phyloP scores from a whole-genome alignment of 169 alveolate species.

The Eimeria acervulina region DNA sequence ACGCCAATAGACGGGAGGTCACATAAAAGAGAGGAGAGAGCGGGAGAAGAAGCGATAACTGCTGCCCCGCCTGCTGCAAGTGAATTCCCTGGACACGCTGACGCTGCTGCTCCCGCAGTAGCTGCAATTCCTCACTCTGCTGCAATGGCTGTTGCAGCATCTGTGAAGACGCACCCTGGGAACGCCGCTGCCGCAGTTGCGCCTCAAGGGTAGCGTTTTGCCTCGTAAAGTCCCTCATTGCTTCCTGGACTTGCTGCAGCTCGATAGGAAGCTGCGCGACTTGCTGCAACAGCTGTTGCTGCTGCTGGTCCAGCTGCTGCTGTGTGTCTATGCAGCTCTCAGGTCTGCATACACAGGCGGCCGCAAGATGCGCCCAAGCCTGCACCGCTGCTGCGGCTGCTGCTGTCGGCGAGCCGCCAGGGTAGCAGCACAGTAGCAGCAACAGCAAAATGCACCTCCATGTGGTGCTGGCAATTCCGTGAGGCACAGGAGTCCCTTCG shows the following conservation, averaged over 20 bases:
- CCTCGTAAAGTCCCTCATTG: constrained; percentile 29
- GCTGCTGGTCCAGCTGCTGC: constrained; percentile 25
- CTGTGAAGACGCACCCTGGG: constrained; percentile 14
- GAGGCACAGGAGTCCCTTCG: constrained; percentile 39
- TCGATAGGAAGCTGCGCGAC: constrained; percentile 32
- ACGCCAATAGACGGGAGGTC: constrained; percentile 8
- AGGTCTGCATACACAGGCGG: constrained; percentile 50
- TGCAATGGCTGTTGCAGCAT: constrained; percentile 19
- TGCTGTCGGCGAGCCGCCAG: constrained; percentile 33
- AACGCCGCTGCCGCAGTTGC: constrained; percentile 65
- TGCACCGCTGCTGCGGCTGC: constrained; percentile 66
- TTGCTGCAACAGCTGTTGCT: constrained; percentile 43
- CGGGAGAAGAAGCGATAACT: constrained; percentile 48
- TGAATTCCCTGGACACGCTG: constrained; percentile 64
- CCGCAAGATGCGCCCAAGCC: constrained; percentile 64
- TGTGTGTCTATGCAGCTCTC: constrained; percentile 22
- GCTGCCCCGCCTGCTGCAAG: constrained; percentile 65
- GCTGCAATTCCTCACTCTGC: constrained; percentile 38
- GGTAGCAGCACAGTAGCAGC: constrained; percentile 36
- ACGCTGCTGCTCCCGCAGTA: constrained; percentile 59
- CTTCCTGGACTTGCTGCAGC: constrained; percentile 64
- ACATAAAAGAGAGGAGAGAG: constrained; percentile 21
- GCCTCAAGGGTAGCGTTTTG: constrained; percentile 30
- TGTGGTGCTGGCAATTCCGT: not conserved
- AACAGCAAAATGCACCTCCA: constrained; percentile 61